Evolutionary conservation across 2,329 filamentous ascomycete genomes (phyloP).

Genomic region (Stemphylium lycopersici): DNA sequence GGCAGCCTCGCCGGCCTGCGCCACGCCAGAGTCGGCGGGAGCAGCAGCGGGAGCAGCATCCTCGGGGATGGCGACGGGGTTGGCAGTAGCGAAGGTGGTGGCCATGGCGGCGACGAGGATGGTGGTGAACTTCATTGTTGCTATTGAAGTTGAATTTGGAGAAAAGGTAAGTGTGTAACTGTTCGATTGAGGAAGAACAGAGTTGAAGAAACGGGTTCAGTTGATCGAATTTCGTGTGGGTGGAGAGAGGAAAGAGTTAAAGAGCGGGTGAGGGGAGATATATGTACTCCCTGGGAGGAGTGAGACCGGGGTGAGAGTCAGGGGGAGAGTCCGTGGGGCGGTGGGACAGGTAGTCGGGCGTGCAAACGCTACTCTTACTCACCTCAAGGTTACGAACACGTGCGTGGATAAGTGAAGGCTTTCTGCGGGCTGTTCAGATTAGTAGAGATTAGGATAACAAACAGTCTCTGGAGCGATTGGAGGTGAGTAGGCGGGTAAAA

Average conservation of each 20-base stretch:
- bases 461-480: too few relatives aligned
- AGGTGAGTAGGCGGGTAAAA: too few relatives aligned
- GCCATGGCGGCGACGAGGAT: not conserved
- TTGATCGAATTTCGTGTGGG: not conserved
- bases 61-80: not conserved
- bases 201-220: not conserved
- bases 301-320: too few relatives aligned
- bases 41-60: not conserved
- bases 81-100: not conserved
- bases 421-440: too few relatives aligned
- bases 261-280: not conserved
- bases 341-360: not conserved
- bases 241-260: not conserved
- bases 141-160: not conserved
- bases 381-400: too few relatives aligned
- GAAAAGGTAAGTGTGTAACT: not conserved
- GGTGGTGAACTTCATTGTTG: not conserved
- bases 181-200: not conserved
- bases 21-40: not conserved
- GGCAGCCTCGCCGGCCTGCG: not conserved
- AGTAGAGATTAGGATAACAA: too few relatives aligned
- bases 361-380: too few relatives aligned
- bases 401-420: too few relatives aligned
- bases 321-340: not conserved
- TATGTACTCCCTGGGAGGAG: not conserved